Base-by-base conservation (phyloP, 371 early-diverging fungal genomes). In the Haplosporangium sp. region DNA sequence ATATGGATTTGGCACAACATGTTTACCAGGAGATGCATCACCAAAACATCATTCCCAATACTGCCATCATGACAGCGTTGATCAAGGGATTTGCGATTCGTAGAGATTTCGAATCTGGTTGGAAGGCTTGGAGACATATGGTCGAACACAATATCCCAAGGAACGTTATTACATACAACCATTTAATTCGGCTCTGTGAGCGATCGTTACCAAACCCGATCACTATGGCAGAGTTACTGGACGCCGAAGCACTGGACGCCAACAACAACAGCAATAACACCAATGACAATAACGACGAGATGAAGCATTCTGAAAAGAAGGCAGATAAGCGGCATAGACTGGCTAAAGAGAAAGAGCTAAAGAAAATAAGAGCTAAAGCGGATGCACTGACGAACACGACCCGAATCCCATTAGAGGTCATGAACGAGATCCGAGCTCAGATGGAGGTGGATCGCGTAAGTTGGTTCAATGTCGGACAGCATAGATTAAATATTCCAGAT, bases 81-180 rank as follows among this genome's bases (percentile, higher is more conserved):
- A 64, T 81, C 65, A 74, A 81, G 59, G 81, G 81, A 0, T 81
- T 81, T 62, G 72, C 68, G 19, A 57, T 71, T 56, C 72, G 68
- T 15, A 44, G 59, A 17, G 81, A 81, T 52, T 81, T 81, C 48
- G 75, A 81, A 34, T 74, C 81, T 17, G 81, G 81, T 0, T 74
- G 75, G 75, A 74, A 48, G 48, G 74, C 73, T 20, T 81, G 81
- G 81, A 60, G n/a, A 59, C 60, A 71, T 27, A 81, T 81, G 81
- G 34, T 81, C 2, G 69, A 74, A 57, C 38, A 47, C 27, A 59
- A 71, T 50, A 74, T 81, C 19, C 81, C 81, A n/a, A 71, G 81
- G 59, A 81, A 81, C 35, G 75, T 35, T 17, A 64, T 81, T 39
- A 81, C 81, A 0, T 81, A 81, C 45, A 47, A 71, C 34, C 81